Conservation (phyloP, 441 rosid species). For the Aleurites moluccanus region DNA sequence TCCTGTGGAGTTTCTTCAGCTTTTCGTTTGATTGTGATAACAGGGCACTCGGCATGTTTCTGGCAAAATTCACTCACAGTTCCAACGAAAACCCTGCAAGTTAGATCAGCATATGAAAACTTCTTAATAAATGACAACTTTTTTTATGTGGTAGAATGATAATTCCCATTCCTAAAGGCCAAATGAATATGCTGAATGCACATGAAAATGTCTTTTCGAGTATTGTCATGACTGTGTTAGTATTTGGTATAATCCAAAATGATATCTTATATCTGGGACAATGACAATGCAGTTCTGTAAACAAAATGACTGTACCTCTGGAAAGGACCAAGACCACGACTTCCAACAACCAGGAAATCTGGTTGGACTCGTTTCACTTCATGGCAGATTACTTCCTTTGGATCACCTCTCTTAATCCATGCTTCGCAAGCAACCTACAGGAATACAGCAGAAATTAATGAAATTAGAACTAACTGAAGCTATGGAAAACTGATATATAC, state of each 20-base stretch:
- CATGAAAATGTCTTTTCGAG: background rate
- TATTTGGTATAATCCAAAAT: too few relatives aligned
- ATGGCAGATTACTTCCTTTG: slow-evolving; percentile 78
- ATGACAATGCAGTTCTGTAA: background rate
- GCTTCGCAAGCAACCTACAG: slow-evolving; percentile 78
- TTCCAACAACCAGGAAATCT: slow-evolving; percentile 86
- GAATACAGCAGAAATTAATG: background rate
- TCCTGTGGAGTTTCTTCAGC: slow-evolving; percentile 84
- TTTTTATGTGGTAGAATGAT: background rate
- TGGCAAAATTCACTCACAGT: slow-evolving; percentile 92
- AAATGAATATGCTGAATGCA: background rate
- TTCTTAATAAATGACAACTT: background rate
- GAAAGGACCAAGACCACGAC: slow-evolving; percentile 93
- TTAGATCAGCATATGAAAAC: slow-evolving; percentile 3
- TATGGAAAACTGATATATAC: background rate
- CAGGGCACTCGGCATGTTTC: slow-evolving; percentile 97
- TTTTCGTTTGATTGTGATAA: slow-evolving; percentile 73
- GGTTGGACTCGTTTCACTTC: slow-evolving; percentile 81
- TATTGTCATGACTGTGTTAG: too few relatives aligned
- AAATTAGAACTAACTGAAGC: background rate
- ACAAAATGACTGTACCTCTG: slow-evolving; percentile 53
- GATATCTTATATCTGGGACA: too few relatives aligned
- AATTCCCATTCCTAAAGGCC: background rate
- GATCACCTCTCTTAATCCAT: slow-evolving; percentile 89
- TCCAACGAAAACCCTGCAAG: slow-evolving; percentile 87